Percentiles rank a stretch among this genome's conserved stretches.
phyloP scores from a whole-genome alignment of 73 alveolate species.

The Paramecium sonneborni region DNA sequence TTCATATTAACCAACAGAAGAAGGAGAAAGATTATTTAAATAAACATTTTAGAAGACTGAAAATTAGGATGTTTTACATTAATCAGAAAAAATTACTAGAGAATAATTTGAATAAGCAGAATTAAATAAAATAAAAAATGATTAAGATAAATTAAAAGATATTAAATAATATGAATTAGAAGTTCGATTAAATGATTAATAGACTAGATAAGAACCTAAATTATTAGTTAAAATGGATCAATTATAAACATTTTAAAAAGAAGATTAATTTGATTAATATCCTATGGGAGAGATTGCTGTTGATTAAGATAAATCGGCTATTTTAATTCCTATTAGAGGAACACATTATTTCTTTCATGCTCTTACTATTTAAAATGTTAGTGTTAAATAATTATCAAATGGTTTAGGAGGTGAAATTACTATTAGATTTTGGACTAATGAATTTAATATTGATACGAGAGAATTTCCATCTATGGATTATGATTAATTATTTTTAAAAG shows the following conservation, averaged over 20 bases:
- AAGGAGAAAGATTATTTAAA: background rate
- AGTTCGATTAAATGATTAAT: background rate
- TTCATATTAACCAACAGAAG: background rate
- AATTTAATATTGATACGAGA: background rate
- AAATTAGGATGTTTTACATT: background rate
- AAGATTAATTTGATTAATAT: background rate
- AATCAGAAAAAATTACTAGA: background rate
- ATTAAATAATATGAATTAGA: constrained; percentile 24
- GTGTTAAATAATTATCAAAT: background rate
- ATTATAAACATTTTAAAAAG: background rate
- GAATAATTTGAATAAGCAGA: constrained; percentile 6
- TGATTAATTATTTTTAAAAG: constrained; percentile 85
- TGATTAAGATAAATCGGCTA: background rate
- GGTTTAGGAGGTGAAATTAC: background rate
- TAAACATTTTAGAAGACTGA: background rate
- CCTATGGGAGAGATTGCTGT: background rate
- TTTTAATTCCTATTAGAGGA: constrained; percentile 26
- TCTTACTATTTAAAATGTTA: background rate
- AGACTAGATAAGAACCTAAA: background rate
- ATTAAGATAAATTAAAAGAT: background rate
- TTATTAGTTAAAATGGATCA: background rate
- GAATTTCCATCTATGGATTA: constrained; percentile 77
- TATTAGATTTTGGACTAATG: constrained; percentile 46
- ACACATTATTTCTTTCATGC: constrained; percentile 5
- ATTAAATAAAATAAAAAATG: background rate